Evolutionary conservation across 768 basidiomycete species (phyloP), one percentile per base, ranked within the genome.

Genomic region (Mycena haematopus): DNA sequence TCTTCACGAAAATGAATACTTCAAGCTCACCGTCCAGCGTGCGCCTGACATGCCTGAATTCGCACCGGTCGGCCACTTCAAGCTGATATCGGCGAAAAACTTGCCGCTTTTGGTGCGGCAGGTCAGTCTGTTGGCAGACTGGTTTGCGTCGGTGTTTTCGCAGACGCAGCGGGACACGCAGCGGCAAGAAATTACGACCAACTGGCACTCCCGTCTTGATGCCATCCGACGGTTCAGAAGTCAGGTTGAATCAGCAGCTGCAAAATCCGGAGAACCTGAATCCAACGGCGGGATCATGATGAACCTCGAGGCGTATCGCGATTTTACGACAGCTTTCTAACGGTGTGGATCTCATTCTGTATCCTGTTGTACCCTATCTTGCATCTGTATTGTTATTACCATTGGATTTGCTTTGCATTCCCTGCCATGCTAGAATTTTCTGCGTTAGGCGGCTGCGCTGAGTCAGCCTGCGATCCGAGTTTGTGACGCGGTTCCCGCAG

Each of bases 21-120:
- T 97, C 85, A 95, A 93, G 72, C 88, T 99, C 62, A 93, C 88
- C 15, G 83, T 99, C 19, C 97, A 99, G 75, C 85, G 90, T 19
- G 93, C 91, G 2, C 80, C 80, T 0, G 92, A 94, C 44, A 97
- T 99, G 91, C 89, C 93, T 13, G 95, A 97, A 70, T 97, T 98
- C 76, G 85, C 90, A 0, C 96, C 97, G 0, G 81, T 98, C 29
- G 96, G 96, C 13, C 86, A 89, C 69, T 96, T 95, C 82, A 98
- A 98, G 80, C 83, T 99, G 59, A 92, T 99, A 54, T 96, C 93
- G 0, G 91, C 93, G 9, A 86, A 89, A 63, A 90, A 89, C 63
- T 81, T 99, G 8, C 93, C 97, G 6, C 77, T 90, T n/a, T 81
- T 96, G 52, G 87, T 97, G 33, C 85, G 96, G 49, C 95, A 97